Evolutionary conservation across 176 grass and related monocot species (phyloP), one percentile per base, ranked within the genome.

Genomic region (Oryza glumipatula): DNA sequence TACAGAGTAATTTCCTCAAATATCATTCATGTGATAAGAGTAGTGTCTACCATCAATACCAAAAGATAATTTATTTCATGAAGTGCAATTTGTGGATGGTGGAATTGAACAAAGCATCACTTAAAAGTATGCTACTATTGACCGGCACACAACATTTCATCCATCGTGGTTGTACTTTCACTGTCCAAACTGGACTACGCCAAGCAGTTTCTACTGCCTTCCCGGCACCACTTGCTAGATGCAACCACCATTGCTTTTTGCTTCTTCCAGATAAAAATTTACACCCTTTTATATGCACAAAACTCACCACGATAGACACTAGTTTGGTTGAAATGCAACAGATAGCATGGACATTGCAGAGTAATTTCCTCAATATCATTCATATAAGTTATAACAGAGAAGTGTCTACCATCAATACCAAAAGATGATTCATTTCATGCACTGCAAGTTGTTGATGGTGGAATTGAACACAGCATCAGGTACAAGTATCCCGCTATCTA

Each of bases 401-500:
- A 78, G 30, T 54, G 51, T 43, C 14, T 11, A 64, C 23, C 26
- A 46, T 33, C 5, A 61, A 47, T 15, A 63, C 2, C 32, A 16
- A 19, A 43, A 58, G 36, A 68, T 23, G 8, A 73, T 35, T 56
- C 75, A 65, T 73, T 65, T 79, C 58, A 79, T 43, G 68, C 13
- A 60, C 8, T 35, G 7, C 54, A 66, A 64, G 15, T 3, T 35
- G 39, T 33, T 11, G 3, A 3, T 65, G 41, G 24, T 44, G 23
- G 67, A 83, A 65, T 7, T 72, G 11, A 30, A 56, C 21, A 58
- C 54, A 58, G 19, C 54, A n/a, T 58, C 65, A 32, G 47, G 33
- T 74, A 83, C 60, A 76, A 76, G 26, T 39, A 67, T 83, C 19
- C 54, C 58, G 73, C 38, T 81, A 4, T 46, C 23, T n/a, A 82